These are phyloP conservation scores for Populus alba DNA, from an alignment of 345 rosid genomes.

Conservation along the genomic window DNA sequence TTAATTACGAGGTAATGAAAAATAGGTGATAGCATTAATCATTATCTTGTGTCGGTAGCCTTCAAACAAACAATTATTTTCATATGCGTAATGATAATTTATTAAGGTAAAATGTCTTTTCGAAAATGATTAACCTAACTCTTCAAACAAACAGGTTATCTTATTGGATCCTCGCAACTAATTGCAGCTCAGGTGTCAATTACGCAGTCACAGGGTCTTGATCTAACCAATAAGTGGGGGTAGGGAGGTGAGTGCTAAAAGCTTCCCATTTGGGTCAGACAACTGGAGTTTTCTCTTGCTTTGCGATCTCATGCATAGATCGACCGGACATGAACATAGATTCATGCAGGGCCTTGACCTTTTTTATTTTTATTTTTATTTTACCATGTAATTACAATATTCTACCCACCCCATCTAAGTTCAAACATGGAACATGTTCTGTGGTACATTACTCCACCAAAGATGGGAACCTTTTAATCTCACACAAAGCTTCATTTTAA, in stretches of 20 bases:
- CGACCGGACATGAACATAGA: not conserved
- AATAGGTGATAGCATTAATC: too few species aligned
- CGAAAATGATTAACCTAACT: not conserved
- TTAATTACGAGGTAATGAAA: too few species aligned
- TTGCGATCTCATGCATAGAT: not conserved
- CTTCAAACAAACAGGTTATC: not conserved
- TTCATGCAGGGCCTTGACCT: not conserved
- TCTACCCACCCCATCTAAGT: not conserved
- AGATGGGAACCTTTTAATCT: not conserved
- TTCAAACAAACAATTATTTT: not conserved
- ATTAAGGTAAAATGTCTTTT: constrained; percentile 8
- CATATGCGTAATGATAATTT: not conserved
- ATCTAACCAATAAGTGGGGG: not conserved
- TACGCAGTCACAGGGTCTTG: not conserved
- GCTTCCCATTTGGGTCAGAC: constrained; percentile 23
- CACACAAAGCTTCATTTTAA: not conserved
- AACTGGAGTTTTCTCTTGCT: constrained; percentile 20
- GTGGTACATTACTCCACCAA: too few species aligned
- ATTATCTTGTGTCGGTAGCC: too few species aligned
- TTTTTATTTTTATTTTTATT: not conserved
- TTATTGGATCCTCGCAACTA: not conserved
- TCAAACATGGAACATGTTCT: not conserved
- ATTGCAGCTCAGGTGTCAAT: constrained; percentile 18
- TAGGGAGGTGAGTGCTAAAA: not conserved
- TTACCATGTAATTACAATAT: not conserved